A percentile compares a stretch with the other conserved stretches of the same genome.
Evolutionary conservation across 805 yeast species (phyloP).

Genomic region (Yarrowia divulgata): DNA sequence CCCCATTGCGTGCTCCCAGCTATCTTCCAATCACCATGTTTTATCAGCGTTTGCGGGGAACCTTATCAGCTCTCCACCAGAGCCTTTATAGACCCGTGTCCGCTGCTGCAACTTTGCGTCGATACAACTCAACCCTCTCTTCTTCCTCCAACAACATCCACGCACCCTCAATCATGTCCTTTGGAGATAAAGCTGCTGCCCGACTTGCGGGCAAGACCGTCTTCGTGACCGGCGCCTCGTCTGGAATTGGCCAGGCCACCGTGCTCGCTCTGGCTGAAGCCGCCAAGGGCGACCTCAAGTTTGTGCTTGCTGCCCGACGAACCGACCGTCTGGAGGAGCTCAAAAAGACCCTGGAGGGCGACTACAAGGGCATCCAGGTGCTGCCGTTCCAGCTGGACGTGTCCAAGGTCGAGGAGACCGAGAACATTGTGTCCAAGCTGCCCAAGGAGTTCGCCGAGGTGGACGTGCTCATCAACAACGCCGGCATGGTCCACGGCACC

Average conservation of each 20-base stretch:
- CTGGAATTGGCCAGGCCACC: conserved; percentile 94
- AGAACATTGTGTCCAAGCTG: conserved; percentile 59
- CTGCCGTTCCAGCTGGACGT: conserved; percentile 63
- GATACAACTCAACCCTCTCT: too few relatives aligned
- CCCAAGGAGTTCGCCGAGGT: conserved; percentile 64
- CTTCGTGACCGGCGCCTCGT: conserved; percentile 94
- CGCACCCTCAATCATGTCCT: conserved; percentile 52
- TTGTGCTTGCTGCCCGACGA: conserved; percentile 82
- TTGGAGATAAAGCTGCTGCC: conserved; percentile 76
- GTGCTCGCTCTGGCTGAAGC: conserved; percentile 86
- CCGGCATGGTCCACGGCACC: conserved; percentile 74
- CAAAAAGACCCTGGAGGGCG: conserved; percentile 55
- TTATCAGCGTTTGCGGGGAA: conserved; percentile 36
- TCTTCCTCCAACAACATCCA: conserved; percentile 1
- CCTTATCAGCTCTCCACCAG: conserved; percentile 21
- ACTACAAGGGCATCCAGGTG: conserved; percentile 59
- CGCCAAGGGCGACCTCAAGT: conserved; percentile 70
- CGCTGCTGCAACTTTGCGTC: not conserved
- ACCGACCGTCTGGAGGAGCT: conserved; percentile 62
- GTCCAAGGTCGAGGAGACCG: conserved; percentile 59
- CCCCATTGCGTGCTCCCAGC: conserved; percentile 26
- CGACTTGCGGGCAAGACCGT: conserved; percentile 80
- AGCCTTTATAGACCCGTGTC: conserved; percentile 16
- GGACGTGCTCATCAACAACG: conserved; percentile 71
- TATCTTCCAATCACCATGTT: conserved; percentile 37